These are phyloP conservation scores for Dendrobium huoshanense DNA, from an alignment of 106 monocot genomes.

Conservation along the genomic window DNA sequence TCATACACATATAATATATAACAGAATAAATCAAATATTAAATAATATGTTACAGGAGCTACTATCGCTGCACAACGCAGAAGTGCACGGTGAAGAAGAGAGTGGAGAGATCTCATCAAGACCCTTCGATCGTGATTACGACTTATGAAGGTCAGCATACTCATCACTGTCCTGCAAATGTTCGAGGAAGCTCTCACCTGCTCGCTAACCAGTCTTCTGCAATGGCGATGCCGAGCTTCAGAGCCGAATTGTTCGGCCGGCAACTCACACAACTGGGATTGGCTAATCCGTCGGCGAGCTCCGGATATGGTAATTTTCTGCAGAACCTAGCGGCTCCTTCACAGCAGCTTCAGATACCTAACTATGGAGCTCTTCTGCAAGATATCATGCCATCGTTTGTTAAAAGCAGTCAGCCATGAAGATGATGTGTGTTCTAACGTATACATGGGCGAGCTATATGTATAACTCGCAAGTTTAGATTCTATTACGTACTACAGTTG, in stretches of 20 bases:
- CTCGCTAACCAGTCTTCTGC: not conserved
- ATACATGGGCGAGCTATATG: no score
- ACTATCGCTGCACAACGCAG: constrained; percentile 53
- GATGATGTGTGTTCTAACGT: not conserved
- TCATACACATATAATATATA: not conserved
- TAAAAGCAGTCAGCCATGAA: not conserved
- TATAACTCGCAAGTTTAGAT: not conserved
- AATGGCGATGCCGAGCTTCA: not conserved
- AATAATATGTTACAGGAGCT: constrained; percentile 39
- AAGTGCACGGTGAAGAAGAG: constrained; percentile 57
- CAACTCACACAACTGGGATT: not conserved
- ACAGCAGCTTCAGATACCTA: constrained; percentile 3
- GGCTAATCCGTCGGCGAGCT: not conserved
- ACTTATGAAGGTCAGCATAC: constrained; percentile 65
- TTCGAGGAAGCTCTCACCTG: constrained; percentile 17
- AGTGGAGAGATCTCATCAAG: constrained; percentile 47
- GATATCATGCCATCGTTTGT: not conserved
- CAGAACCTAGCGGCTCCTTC: not conserved
- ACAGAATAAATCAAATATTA: not conserved
- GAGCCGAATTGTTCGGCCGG: not conserved
- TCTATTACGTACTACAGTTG: not conserved
- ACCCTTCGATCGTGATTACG: constrained; percentile 44
- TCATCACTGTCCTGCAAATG: constrained; percentile 26
- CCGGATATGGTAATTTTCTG: not conserved
- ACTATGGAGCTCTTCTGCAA: not conserved